Evolutionary conservation across 495 filamentous ascomycete species (phyloP).

Genomic region (Lasiosphaeria ovina): DNA sequence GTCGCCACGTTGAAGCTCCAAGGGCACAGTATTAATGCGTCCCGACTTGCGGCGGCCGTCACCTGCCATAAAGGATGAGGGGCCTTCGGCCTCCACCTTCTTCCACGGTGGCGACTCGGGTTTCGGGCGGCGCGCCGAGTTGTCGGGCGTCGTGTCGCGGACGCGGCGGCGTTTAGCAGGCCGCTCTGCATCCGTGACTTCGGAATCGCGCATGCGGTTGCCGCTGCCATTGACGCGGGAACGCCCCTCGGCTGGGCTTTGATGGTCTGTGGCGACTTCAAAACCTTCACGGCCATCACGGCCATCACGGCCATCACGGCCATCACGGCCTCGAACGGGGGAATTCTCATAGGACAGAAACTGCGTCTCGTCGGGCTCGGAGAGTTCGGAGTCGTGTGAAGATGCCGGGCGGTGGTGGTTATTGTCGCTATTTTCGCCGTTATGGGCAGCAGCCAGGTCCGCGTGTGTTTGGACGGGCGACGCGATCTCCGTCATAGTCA

Average conservation of each 20-base stretch:
- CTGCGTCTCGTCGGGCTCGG: constrained; percentile 11
- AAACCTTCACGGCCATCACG: background rate
- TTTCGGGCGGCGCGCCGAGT: constrained; percentile 41
- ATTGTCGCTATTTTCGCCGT: constrained; percentile 25
- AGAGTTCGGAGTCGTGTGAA: background rate
- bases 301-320: background rate
- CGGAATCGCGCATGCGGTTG: constrained; percentile 11
- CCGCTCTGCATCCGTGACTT: constrained; percentile 43
- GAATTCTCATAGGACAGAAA: background rate
- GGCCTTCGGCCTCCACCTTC: constrained; percentile 79
- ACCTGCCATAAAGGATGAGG: constrained; percentile 70
- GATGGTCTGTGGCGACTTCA: background rate
- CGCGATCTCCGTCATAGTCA: constrained; percentile 52
- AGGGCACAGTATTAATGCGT: constrained; percentile 71
- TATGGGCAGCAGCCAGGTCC: constrained; percentile 27
- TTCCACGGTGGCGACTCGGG: constrained; percentile 89
- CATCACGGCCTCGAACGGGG: background rate
- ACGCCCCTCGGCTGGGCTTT: constrained; percentile 6
- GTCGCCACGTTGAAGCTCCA: constrained; percentile 63
- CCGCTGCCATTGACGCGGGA: constrained; percentile 23
- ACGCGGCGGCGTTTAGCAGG: constrained; percentile 76
- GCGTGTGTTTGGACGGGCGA: constrained; percentile 46
- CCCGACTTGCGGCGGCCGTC: constrained; percentile 86
- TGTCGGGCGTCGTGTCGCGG: constrained; percentile 39
- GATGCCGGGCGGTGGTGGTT: constrained; percentile 9